Conservation (phyloP, 441 rosid genomes). For the Eutrema salsugineum region DNA sequence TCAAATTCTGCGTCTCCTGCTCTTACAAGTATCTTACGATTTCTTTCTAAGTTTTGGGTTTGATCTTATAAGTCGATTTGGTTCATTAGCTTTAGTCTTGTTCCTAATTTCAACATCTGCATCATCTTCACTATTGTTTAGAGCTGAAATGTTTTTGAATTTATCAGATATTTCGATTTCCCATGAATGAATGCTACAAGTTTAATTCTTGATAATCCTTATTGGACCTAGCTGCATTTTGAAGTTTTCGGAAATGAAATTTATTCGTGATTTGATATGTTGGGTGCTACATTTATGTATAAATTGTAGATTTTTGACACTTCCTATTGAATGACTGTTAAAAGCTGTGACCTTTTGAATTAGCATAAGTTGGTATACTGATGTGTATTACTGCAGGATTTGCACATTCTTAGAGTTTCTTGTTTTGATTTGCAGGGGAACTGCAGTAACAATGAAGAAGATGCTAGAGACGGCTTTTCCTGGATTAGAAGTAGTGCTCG, state of each 20-base stretch:
- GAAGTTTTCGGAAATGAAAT: neutral
- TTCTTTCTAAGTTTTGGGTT: neutral
- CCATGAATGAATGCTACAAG: neutral
- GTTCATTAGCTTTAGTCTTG: neutral
- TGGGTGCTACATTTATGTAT: too few species aligned
- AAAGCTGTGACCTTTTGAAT: neutral
- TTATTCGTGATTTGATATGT: neutral
- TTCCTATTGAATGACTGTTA: neutral
- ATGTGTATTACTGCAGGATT: too few species aligned
- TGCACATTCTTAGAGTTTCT: neutral
- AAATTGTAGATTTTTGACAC: too few species aligned
- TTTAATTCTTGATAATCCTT: neutral
- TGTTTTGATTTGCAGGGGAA: constrained; percentile 41
- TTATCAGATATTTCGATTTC: neutral
- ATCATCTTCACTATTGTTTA: neutral
- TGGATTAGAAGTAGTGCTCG: constrained; percentile 56
- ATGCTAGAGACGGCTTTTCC: constrained; percentile 71
- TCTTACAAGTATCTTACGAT: neutral
- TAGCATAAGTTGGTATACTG: too few species aligned
- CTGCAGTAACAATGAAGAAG: constrained; percentile 67
- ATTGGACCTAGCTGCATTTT: neutral
- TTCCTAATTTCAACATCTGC: neutral
- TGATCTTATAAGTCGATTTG: neutral
- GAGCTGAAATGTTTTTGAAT: neutral
- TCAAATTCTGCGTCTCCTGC: constrained; percentile 32